Percentiles rank a stretch among this genome's conserved stretches.
Conservation (phyloP, 2,329 filamentous ascomycete genomes). For the Colletotrichum viniferum region DNA sequence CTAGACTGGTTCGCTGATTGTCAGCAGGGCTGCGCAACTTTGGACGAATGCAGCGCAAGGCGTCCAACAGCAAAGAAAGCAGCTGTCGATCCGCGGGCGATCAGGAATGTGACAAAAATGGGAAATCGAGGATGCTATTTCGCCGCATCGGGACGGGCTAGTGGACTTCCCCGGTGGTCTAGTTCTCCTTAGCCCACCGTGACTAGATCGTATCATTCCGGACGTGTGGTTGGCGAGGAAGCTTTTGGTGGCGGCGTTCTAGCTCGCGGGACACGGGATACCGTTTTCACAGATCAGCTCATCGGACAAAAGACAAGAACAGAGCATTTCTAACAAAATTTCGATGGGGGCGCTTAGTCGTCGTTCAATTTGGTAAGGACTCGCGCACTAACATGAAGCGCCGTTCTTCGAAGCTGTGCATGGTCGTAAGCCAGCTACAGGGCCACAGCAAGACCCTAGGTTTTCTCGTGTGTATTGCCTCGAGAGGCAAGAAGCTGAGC, state of each 20-base stretch:
- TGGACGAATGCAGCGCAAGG: not conserved
- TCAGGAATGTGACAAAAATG: not conserved
- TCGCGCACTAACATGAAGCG: not conserved
- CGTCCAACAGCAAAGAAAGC: not conserved
- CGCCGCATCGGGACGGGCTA: not conserved
- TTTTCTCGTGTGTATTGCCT: not conserved
- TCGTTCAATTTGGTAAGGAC: not conserved
- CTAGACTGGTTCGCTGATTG: not conserved
- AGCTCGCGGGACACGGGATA: not conserved
- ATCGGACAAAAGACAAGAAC: not conserved
- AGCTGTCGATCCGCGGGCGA: not conserved
- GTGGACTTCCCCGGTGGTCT: not conserved
- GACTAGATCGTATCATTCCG: not conserved
- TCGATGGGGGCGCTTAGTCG: not conserved
- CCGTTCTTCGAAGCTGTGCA: not conserved
- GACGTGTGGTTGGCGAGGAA: not conserved
- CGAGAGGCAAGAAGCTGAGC: not conserved
- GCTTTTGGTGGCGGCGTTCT: not conserved
- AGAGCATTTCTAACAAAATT: not conserved
- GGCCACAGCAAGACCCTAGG: not conserved
- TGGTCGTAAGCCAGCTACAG: not conserved
- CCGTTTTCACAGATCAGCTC: conserved; percentile 2
- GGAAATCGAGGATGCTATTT: not conserved
- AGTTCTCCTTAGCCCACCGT: not conserved
- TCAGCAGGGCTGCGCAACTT: not conserved